Conservation (phyloP, 2,329 filamentous ascomycete species). For the Fusarium chuoi region DNA sequence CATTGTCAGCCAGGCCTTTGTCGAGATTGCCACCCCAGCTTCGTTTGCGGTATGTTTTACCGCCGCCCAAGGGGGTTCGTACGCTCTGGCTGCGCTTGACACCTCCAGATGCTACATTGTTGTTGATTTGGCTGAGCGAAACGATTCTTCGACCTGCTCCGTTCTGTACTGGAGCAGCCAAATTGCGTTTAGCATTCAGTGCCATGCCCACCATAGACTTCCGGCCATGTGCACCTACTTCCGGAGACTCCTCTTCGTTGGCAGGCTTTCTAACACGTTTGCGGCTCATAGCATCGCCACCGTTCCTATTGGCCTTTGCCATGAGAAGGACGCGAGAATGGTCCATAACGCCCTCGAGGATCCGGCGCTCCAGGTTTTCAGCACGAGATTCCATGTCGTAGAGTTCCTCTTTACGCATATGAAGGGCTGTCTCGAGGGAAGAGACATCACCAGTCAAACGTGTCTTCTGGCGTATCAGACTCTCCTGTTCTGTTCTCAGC, state of each 20-base stretch:
- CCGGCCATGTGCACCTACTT: slow-evolving; percentile 38
- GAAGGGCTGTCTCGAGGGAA: slow-evolving; percentile 88
- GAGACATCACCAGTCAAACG: slow-evolving; percentile 87
- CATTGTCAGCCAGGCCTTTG: slow-evolving; percentile 63
- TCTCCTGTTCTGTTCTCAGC: slow-evolving; percentile 77
- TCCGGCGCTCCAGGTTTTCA: slow-evolving; percentile 88
- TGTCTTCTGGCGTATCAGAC: slow-evolving; percentile 79
- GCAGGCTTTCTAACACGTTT: slow-evolving; percentile 62
- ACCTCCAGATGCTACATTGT: slow-evolving; percentile 72
- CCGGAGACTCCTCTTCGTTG: slow-evolving; percentile 36
- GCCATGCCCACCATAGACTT: slow-evolving; percentile 63
- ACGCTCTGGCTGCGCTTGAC: slow-evolving; percentile 84
- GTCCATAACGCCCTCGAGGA: slow-evolving; percentile 95
- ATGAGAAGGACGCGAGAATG: slow-evolving; percentile 93
- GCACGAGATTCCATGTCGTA: slow-evolving; percentile 90
- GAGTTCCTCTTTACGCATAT: slow-evolving; percentile 89
- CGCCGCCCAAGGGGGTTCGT: slow-evolving; percentile 63
- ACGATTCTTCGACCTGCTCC: slow-evolving; percentile 81
- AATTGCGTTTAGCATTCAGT: slow-evolving; percentile 62
- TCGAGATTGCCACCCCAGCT: slow-evolving; percentile 71
- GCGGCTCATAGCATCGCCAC: slow-evolving; percentile 67
- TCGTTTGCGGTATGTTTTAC: slow-evolving; percentile 68
- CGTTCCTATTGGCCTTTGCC: slow-evolving; percentile 66
- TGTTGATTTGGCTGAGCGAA: slow-evolving; percentile 89
- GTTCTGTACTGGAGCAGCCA: slow-evolving; percentile 57